Conservation (phyloP, 208 protist genomes). For the Crithidia acanthocephali region DNA sequence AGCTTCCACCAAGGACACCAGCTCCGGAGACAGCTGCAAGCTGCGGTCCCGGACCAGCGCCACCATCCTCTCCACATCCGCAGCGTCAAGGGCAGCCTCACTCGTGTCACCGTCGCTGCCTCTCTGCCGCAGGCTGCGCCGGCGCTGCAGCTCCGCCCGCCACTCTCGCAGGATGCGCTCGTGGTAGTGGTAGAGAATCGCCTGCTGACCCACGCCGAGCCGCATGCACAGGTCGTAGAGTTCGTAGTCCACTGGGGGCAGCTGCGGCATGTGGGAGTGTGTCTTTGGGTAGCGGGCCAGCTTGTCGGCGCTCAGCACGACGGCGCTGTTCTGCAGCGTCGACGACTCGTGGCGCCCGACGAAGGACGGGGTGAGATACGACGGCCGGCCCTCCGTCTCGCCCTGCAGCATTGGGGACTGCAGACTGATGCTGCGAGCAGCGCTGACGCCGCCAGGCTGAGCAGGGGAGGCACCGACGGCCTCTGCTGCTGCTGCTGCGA, state of each 20-base stretch:
- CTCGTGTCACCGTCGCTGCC: not conserved
- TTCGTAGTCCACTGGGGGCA: slow-evolving; percentile 85
- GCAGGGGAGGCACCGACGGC: slow-evolving; percentile 27
- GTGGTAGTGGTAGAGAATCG: slow-evolving; percentile 74
- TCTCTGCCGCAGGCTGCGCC: slow-evolving; percentile 15
- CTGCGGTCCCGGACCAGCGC: slow-evolving; percentile 69
- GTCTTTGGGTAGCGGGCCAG: slow-evolving; percentile 70
- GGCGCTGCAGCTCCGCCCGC: slow-evolving; percentile 49
- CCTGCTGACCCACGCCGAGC: slow-evolving; percentile 51
- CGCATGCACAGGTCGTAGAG: slow-evolving; percentile 74
- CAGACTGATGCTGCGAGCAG: slow-evolving; percentile 31
- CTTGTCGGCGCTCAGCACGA: slow-evolving; percentile 56
- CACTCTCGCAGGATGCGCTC: slow-evolving; percentile 76
- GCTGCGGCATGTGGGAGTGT: slow-evolving; percentile 49
- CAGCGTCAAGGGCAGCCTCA: slow-evolving; percentile 16
- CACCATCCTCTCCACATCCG: slow-evolving; percentile 65
- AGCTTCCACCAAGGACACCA: slow-evolving; percentile 64
- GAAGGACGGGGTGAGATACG: slow-evolving; percentile 58
- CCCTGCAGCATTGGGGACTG: slow-evolving; percentile 67
- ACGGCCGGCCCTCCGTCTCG: slow-evolving; percentile 58
- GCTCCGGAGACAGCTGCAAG: slow-evolving; percentile 75
- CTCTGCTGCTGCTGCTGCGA: slow-evolving; percentile 5
- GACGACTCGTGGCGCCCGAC: slow-evolving; percentile 51
- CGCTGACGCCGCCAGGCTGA: slow-evolving; percentile 15
- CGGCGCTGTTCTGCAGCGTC: slow-evolving; percentile 27